Evolutionary conservation across 1,139 yeast species (phyloP).

Genomic region (Debaryomyces sp.): DNA sequence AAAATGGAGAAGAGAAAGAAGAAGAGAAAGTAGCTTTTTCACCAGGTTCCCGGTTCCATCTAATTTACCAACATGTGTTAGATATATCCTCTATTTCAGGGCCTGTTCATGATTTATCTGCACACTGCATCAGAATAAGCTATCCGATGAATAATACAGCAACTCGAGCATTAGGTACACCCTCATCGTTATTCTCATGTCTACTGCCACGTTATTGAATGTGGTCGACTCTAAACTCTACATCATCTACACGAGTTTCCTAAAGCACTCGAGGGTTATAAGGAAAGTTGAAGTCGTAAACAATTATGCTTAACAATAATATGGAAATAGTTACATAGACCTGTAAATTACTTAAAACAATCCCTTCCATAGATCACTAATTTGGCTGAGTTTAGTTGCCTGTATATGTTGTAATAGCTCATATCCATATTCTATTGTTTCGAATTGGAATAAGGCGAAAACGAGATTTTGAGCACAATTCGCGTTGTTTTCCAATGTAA

Average conservation of each 20-base stretch:
- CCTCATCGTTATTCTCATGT: background rate
- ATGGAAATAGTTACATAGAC: background rate
- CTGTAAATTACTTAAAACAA: background rate
- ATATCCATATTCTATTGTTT: constrained; percentile 1
- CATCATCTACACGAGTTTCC: background rate
- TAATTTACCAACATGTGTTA: background rate
- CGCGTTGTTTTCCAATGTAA: background rate
- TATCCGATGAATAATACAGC: background rate
- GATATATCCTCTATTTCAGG: background rate
- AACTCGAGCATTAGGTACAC: background rate
- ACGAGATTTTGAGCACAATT: constrained; percentile 5
- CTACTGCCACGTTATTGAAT: background rate
- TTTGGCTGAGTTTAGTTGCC: background rate
- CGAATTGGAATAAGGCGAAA: background rate
- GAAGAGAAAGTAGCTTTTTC: constrained; percentile 34
- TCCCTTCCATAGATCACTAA: background rate
- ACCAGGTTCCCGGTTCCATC: background rate
- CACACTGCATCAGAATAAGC: background rate
- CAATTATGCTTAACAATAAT: background rate
- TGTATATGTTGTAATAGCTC: background rate
- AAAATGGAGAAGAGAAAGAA: constrained; percentile 52
- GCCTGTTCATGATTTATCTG: background rate
- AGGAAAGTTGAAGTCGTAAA: background rate
- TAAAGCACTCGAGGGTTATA: background rate
- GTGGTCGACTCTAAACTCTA: background rate